Evolutionary conservation across 2,329 filamentous ascomycete genomes (phyloP), one percentile per base, ranked within the genome.

Genomic region (Neoarthrinium moseri): DNA sequence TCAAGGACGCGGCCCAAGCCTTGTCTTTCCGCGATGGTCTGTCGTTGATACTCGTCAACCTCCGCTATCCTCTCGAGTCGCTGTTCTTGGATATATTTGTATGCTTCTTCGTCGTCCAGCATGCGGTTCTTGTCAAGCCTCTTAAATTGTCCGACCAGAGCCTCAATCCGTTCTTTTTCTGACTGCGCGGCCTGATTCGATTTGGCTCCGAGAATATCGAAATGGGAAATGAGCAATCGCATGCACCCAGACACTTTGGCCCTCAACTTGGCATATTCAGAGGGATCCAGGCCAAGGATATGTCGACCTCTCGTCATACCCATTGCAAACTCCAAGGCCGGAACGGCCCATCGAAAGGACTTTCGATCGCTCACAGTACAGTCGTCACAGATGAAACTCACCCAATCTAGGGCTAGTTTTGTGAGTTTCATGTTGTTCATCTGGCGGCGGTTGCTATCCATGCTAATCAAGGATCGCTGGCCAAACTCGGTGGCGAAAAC

Each of bases 401-500:
- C 88, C 94, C 94, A 99, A 64, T 99, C 92, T 10, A 99, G 75
- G 4, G 91, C 91, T 43, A 99, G 77, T 61, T 95, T 89, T 11
- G 92, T 95, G 45, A 99, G 79, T 65, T 95, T 96, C 56, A 95
- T 78, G 65, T 96, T 96, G 70, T 97, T 97, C 89, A 97, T 95
- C 56, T 95, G 89, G 40, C 92, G 86, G 45, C 94, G 78, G 62
- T 96, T 97, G 65, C 89, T 87, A 68, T 99, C 94, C 84, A 99
- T 94, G 71, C 95, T 95, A 17, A 94, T 83, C 40, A 96, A 80
- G 2, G 92, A 96, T 53, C 94, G 86, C 64, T 96, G 92, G 35
- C 94, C 94, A 56, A 99, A 99, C 64, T 99, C 94, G 0, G 94
- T 97, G n/a, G 94, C 94, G 60, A 97, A 99, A 32, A 95, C 88